These are phyloP conservation scores for Malus asiatica DNA, from an alignment of 306 rosid species.

Conservation along the genomic window DNA sequence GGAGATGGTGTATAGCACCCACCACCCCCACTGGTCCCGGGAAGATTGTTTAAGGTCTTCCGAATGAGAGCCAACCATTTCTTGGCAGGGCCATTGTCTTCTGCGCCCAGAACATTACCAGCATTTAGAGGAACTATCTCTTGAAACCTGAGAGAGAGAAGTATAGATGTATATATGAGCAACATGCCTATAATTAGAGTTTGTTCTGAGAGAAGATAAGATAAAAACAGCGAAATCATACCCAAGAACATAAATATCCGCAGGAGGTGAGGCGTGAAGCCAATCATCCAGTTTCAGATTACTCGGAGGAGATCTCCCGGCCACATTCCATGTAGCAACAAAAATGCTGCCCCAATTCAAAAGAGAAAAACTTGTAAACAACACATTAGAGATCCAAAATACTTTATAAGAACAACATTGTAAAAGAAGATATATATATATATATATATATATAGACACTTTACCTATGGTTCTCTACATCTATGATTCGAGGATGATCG, in stretches of 20 bases:
- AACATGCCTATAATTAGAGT: slow-evolving; percentile 5
- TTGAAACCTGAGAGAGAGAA: slow-evolving; percentile 65
- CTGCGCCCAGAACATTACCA: slow-evolving; percentile 90
- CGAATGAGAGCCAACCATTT: slow-evolving; percentile 94
- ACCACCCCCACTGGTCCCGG: slow-evolving; percentile 73
- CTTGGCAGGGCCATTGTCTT: slow-evolving; percentile 99
- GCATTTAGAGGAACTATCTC: slow-evolving; percentile 99
- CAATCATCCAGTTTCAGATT: slow-evolving; percentile 82
- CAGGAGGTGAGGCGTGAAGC: slow-evolving; percentile 95
- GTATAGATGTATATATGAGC: slow-evolving; percentile 4
- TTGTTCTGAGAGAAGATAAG: not conserved
- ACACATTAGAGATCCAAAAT: slow-evolving; percentile 4
- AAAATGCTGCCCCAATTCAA: slow-evolving; percentile 56
- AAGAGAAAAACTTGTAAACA: slow-evolving; percentile 10
- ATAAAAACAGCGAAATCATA: slow-evolving; percentile 29
- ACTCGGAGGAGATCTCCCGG: slow-evolving; percentile 92
- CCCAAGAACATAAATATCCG: slow-evolving; percentile 99
- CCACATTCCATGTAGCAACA: slow-evolving; percentile 98
- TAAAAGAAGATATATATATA: not conserved
- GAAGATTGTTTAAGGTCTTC: slow-evolving; percentile 82
- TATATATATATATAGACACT: not conserved
- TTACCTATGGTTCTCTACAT: slow-evolving; percentile 92
- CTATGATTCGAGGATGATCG: slow-evolving; percentile 90
- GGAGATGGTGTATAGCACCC: slow-evolving; percentile 95
- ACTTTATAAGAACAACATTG: not conserved